Percentiles rank a stretch among this genome's conserved stretches.
phyloP scores from a whole-genome alignment of 306 rosid species.

The Nissolia schottii region DNA sequence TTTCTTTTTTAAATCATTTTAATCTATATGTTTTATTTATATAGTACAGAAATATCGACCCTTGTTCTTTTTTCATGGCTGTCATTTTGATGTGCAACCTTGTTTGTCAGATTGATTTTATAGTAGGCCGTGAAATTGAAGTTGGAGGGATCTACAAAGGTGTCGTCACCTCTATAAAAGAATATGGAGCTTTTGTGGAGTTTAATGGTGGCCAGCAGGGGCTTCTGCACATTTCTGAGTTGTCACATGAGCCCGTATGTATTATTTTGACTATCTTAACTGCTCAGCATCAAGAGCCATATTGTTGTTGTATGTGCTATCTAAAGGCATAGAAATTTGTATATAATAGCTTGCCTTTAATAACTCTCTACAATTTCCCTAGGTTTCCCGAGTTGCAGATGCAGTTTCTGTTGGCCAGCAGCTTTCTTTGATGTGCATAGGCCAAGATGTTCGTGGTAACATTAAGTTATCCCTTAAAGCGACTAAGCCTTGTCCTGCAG shows the following conservation, averaged over 20 bases:
- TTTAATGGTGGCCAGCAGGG: slow-evolving; percentile 97
- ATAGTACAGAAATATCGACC: slow-evolving; percentile 1
- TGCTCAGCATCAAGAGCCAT: not conserved
- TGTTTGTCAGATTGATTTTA: slow-evolving; percentile 67
- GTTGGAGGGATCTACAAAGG: slow-evolving; percentile 88
- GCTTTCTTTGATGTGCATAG: slow-evolving; percentile 80
- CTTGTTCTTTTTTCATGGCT: not conserved
- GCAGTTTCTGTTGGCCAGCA: slow-evolving; percentile 75
- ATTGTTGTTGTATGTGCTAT: slow-evolving; percentile 2
- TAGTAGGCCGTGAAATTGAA: slow-evolving; percentile 90
- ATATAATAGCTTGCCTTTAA: not conserved
- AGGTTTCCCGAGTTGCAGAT: slow-evolving; percentile 81
- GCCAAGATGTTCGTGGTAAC: slow-evolving; percentile 94
- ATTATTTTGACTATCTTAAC: slow-evolving; percentile 8
- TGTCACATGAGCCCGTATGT: slow-evolving; percentile 80
- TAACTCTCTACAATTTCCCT: slow-evolving; percentile 21
- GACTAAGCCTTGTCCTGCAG: slow-evolving; percentile 31
- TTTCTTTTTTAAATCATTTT: slow-evolving; percentile 10
- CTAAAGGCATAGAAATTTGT: not conserved
- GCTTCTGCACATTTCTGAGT: slow-evolving; percentile 93
- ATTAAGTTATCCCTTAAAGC: slow-evolving; percentile 91
- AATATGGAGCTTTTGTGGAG: slow-evolving; percentile 95
- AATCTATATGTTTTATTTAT: not conserved
- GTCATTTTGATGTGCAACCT: slow-evolving; percentile 4
- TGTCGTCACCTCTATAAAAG: slow-evolving; percentile 59